phyloP scores from a whole-genome alignment of 2,329 filamentous ascomycete species.

The Chrysoporthe austroafricana region DNA sequence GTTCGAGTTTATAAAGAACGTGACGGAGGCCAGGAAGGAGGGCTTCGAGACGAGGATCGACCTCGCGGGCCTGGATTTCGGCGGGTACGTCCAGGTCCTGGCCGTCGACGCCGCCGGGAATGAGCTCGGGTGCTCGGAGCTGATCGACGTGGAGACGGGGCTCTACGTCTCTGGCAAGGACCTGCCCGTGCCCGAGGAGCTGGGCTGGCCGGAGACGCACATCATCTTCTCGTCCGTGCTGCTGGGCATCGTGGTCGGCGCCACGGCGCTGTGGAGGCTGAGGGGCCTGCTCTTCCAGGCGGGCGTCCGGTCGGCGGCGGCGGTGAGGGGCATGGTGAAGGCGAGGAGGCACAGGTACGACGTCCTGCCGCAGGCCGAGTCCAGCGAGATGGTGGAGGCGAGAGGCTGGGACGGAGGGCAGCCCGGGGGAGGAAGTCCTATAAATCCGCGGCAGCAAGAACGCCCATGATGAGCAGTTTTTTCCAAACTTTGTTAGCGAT shows the following conservation, averaged over 20 bases:
- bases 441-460: background rate
- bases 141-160: slow-evolving; percentile 10
- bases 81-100: slow-evolving; percentile 7
- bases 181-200: slow-evolving; percentile 14
- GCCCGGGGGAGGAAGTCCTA: background rate
- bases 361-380: slow-evolving; percentile 7
- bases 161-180: slow-evolving; percentile 12
- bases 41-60: slow-evolving; percentile 27
- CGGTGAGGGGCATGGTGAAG: background rate
- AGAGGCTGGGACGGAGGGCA: background rate
- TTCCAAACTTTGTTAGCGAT: background rate
- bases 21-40: background rate
- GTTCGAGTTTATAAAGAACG: background rate
- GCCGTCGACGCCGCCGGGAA: slow-evolving; percentile 4
- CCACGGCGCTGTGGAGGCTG: slow-evolving; percentile 8
- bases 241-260: slow-evolving; percentile 2
- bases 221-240: slow-evolving; percentile 11
- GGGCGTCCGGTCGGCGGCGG: background rate
- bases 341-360: background rate
- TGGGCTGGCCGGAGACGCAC: slow-evolving; percentile 13
- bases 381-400: background rate
- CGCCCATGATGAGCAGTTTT: background rate
- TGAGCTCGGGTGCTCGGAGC: slow-evolving; percentile 4
- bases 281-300: background rate
- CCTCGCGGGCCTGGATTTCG: slow-evolving; percentile 14